Percentiles rank a stretch among this genome's conserved stretches.
Evolutionary conservation across 1,139 yeast species (phyloP).

Genomic region (Pichia sorboxylosa): DNA sequence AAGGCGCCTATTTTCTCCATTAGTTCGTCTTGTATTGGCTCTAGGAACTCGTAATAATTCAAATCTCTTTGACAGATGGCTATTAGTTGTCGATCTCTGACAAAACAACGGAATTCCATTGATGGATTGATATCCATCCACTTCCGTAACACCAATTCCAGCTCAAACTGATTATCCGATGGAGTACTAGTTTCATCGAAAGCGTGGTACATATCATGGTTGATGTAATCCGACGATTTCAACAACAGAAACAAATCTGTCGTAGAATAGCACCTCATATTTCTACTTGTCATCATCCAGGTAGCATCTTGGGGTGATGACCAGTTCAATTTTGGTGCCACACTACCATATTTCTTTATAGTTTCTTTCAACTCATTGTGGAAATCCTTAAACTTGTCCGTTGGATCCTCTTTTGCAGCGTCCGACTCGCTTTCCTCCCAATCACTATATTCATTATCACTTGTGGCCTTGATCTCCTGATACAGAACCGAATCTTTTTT

Average conservation of each 20-base stretch:
- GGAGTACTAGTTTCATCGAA: conserved; percentile 30
- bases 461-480: conserved; percentile 29
- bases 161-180: conserved; percentile 21
- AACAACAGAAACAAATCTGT: conserved; percentile 69
- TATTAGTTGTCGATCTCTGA: conserved; percentile 45
- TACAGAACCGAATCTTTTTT: conserved; percentile 26
- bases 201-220: conserved; percentile 71
- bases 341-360: conserved; percentile 42
- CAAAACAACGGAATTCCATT: conserved; percentile 78
- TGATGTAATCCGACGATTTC: conserved; percentile 78
- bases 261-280: conserved; percentile 56
- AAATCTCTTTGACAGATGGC: conserved; percentile 81
- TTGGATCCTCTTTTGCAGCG: conserved; percentile 27
- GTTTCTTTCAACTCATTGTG: conserved; percentile 39
- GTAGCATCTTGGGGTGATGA: conserved; percentile 90
- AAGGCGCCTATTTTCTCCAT: conserved; percentile 42
- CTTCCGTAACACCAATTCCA: conserved; percentile 64
- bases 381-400: conserved; percentile 42
- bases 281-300: conserved; percentile 78
- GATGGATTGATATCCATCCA: conserved; percentile 83
- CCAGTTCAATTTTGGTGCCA: conserved; percentile 90
- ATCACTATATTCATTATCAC: conserved; percentile 60
- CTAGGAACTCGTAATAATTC: conserved; percentile 65
- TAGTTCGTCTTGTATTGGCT: conserved; percentile 34
- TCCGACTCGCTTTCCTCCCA: conserved; percentile 34